Evolutionary conservation across 2,329 filamentous ascomycete species (phyloP).

Genomic region (Fusarium sp.): DNA sequence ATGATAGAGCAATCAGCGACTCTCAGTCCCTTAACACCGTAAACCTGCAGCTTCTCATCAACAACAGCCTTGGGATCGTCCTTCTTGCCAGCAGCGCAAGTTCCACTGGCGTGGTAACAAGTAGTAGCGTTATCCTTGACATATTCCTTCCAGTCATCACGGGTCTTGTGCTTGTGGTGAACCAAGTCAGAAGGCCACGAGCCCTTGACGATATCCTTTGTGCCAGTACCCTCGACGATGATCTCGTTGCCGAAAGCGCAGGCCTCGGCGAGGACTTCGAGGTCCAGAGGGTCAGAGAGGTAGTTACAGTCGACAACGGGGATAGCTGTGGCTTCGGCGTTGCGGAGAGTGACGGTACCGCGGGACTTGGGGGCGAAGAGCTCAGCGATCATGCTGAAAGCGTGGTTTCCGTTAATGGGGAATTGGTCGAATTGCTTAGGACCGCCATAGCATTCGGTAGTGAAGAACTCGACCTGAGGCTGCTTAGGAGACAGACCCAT

Average conservation of each 20-base stretch:
- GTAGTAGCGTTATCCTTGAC: conserved; percentile 70
- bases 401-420: conserved; percentile 64
- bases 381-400: conserved; percentile 68
- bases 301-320: conserved; percentile 70
- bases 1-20: conserved; percentile 66
- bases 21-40: conserved; percentile 63
- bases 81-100: conserved; percentile 50
- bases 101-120: conserved; percentile 54
- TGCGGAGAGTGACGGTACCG: conserved; percentile 64
- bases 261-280: conserved; percentile 69
- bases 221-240: conserved; percentile 66
- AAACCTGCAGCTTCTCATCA: conserved; percentile 63
- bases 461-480: conserved; percentile 72
- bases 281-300: conserved; percentile 66
- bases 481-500: conserved; percentile 69
- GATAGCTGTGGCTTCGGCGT: conserved; percentile 60
- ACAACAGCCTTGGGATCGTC: conserved; percentile 66
- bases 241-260: conserved; percentile 71
- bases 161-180: conserved; percentile 64
- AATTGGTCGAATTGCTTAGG: conserved; percentile 68
- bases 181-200: conserved; percentile 65
- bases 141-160: conserved; percentile 66
- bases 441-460: conserved; percentile 70
- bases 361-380: conserved; percentile 68
- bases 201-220: conserved; percentile 68